Conservation (phyloP, 352 stramenopile species). For the Phytophthora hybrid region DNA sequence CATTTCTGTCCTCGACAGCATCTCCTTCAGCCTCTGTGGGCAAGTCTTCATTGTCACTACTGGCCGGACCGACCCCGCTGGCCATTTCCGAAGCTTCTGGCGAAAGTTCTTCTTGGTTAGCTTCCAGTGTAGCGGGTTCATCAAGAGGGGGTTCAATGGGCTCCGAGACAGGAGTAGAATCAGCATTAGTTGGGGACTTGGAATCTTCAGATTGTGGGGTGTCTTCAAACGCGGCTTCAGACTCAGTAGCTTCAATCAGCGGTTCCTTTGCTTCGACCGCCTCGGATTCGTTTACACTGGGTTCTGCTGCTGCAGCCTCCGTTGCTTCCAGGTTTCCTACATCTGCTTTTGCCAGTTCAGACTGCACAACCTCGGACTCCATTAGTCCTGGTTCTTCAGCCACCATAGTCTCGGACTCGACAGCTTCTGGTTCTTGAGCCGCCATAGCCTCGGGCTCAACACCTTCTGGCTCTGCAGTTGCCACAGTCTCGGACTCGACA, state of each 20-base stretch:
- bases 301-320: not conserved
- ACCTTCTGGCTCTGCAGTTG: not conserved
- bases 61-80: not conserved
- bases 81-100: not conserved
- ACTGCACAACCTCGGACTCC: not conserved
- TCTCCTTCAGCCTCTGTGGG: not conserved
- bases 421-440: not conserved
- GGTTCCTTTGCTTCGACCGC: not conserved
- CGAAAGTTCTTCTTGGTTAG: conserved; percentile 2
- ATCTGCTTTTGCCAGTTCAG: not conserved
- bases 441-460: not conserved
- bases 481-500: not conserved
- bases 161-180: conserved; percentile 5
- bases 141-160: not conserved
- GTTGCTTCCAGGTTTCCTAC: not conserved
- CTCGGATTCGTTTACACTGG: not conserved
- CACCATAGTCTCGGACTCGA: not conserved
- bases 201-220: not conserved
- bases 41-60: not conserved
- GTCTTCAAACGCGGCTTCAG: not conserved
- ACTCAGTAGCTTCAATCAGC: not conserved
- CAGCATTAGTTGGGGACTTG: not conserved
- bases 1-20: not conserved
- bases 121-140: not conserved
- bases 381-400: not conserved